Base-by-base conservation (phyloP, 2,329 filamentous ascomycete genomes). In the Rutstroemia sp. region DNA sequence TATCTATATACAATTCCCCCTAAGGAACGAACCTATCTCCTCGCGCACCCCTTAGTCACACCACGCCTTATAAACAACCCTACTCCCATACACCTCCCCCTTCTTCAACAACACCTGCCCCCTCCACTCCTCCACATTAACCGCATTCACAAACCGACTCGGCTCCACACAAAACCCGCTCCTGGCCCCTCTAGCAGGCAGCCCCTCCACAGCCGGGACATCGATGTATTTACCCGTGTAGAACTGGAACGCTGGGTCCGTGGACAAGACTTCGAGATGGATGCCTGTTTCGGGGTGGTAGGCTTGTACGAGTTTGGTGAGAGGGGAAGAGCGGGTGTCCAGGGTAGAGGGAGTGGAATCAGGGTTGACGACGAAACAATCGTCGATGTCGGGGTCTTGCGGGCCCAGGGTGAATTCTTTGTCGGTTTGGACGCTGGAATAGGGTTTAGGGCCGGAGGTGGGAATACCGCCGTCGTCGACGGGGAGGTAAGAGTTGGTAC, bases 161-260 rank as follows among this genome's bases (percentile, higher is more conserved):
- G 92, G 92, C 77, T 99, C 94, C 45, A 96, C 86, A 71, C 91
- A 96, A 75, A 97, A 95, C 0, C 88, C 92, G 46, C 85, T 83
- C 49, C 90, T 81, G 4, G 82, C 68, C 0, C 79, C 81, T 49
- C 89, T 80, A 1, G 86, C 84, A 0, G 86, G 82, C 27, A 81
- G 71, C 2, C 75, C 77, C 77, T 76, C 78, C 3, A 83, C 76
- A 30, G 76, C 86, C 0, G 88, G 86, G 12, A 95, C 86, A 65
- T 94, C 76, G 62, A 95, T 91, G 68, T 84, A 86, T 68, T 88
- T 86, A 62, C 92, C 94, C 0, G 91, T 95, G 74, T 97, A 97
- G 75, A 96, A 95, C 72, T 97, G 92, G 78, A 96, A 97, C 0
- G 90, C 89, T 0, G 94, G 94, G 76, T 97, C 92, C 0, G 92